These are phyloP conservation scores for Cetraspora pellucida DNA, from an alignment of 192 early-diverging fungal genomes.

Conservation along the genomic window DNA sequence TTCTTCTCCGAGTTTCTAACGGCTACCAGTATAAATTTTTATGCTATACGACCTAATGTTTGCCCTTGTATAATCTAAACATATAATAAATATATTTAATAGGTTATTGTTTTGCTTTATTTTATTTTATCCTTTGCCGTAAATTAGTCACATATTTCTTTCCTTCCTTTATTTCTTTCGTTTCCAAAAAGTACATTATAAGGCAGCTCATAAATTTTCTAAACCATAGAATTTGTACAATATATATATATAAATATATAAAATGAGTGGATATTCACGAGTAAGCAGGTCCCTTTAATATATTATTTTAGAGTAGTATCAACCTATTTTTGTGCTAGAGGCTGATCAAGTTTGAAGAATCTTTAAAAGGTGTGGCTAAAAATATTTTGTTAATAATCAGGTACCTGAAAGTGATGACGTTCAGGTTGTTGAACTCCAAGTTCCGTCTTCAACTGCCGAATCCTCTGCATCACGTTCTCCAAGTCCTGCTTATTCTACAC, in stretches of 20 bases:
- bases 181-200: no score
- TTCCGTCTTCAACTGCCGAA: background rate
- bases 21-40: no score
- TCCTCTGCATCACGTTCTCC: constrained; percentile 4
- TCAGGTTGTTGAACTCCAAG: constrained; percentile 26
- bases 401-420: constrained; percentile 24
- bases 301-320: background rate
- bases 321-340: background rate
- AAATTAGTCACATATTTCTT: no score
- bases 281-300: background rate
- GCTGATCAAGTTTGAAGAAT: background rate
- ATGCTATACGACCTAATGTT: no score
- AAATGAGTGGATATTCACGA: constrained; percentile 29
- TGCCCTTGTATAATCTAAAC: no score
- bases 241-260: background rate
- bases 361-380: background rate
- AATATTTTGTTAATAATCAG: background rate
- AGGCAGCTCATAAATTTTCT: no score
- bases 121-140: no score
- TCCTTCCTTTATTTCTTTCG: no score
- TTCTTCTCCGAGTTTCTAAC: no score
- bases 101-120: no score
- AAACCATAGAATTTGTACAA: no score
- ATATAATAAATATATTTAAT: no score
- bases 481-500: constrained; percentile 7